Evolutionary conservation across 345 rosid species (phyloP).

Genomic region (Psidium guajava): DNA sequence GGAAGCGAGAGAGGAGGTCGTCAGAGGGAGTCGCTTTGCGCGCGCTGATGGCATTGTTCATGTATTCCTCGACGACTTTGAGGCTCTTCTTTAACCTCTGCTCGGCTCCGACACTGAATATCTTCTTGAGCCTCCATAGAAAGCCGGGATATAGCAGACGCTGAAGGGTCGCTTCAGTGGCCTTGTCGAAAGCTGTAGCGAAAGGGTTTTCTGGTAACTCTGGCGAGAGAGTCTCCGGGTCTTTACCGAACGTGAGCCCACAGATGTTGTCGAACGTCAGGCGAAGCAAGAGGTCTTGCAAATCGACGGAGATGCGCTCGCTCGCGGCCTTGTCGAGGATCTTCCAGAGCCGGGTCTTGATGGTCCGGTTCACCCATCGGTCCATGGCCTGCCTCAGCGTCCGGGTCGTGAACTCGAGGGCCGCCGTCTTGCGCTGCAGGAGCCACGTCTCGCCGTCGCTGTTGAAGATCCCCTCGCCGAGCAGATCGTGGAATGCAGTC

Average conservation of each 20-base stretch:
- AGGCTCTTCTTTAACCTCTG: slow-evolving; percentile 43
- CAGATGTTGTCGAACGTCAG: slow-evolving; percentile 91
- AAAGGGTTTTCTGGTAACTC: slow-evolving; percentile 73
- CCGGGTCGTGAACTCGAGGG: slow-evolving; percentile 82
- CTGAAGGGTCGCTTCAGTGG: slow-evolving; percentile 80
- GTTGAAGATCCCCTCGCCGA: slow-evolving; percentile 86
- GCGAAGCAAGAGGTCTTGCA: slow-evolving; percentile 77
- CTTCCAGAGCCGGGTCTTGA: slow-evolving; percentile 71
- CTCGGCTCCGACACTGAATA: slow-evolving; percentile 53
- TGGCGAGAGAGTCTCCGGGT: slow-evolving; percentile 64
- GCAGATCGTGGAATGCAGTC: slow-evolving; percentile 67
- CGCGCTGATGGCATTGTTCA: slow-evolving; percentile 56
- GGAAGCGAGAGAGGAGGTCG: slow-evolving; percentile 71
- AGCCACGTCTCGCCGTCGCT: slow-evolving; percentile 94
- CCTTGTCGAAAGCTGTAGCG: slow-evolving; percentile 59
- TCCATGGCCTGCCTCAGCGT: slow-evolving; percentile 90
- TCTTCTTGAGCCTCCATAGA: slow-evolving; percentile 56
- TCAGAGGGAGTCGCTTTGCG: slow-evolving; percentile 69
- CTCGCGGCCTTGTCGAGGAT: slow-evolving; percentile 47
- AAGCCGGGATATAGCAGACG: slow-evolving; percentile 67
- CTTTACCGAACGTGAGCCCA: slow-evolving; percentile 84
- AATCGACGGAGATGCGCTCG: slow-evolving; percentile 37
- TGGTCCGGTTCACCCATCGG: slow-evolving; percentile 84
- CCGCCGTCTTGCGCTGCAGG: slow-evolving; percentile 81
- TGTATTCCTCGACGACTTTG: slow-evolving; percentile 46